Percentiles rank a stretch among this genome's conserved stretches.
phyloP scores from a whole-genome alignment of 2,329 filamentous ascomycete species.

The Ceratocystiopsis sp. region DNA sequence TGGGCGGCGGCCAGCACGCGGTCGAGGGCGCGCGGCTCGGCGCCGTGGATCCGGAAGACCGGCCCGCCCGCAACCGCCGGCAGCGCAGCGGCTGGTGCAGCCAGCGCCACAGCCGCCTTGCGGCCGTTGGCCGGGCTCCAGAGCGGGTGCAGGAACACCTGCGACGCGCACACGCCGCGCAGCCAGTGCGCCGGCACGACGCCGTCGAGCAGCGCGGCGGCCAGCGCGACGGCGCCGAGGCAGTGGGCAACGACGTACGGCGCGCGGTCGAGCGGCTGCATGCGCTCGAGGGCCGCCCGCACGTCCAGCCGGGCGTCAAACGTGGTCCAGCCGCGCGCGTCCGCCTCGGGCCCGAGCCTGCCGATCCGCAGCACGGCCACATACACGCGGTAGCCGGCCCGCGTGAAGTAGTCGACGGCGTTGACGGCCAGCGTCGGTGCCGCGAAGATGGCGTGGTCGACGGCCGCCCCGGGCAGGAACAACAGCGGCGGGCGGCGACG shows the following conservation, averaged over 20 bases:
- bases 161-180: slow-evolving; percentile 37
- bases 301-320: slow-evolving; percentile 44
- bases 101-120: slow-evolving; percentile 33
- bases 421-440: slow-evolving; percentile 47
- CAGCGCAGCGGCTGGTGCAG: slow-evolving; percentile 30
- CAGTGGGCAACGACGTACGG: slow-evolving; percentile 46
- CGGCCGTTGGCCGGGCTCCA: slow-evolving; percentile 38
- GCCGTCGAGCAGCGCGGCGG: slow-evolving; percentile 42
- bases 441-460: slow-evolving; percentile 46
- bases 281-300: slow-evolving; percentile 33
- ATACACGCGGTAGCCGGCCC: slow-evolving; percentile 43
- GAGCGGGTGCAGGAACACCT: slow-evolving; percentile 47
- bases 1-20: slow-evolving; percentile 42
- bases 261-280: slow-evolving; percentile 23
- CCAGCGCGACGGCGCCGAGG: slow-evolving; percentile 43
- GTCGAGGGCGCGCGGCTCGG: slow-evolving; percentile 34
- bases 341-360: slow-evolving; percentile 28
- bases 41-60: slow-evolving; percentile 36
- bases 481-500: slow-evolving; percentile 41
- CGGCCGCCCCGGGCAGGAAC: slow-evolving; percentile 44
- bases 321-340: slow-evolving; percentile 37
- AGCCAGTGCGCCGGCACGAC: slow-evolving; percentile 41
- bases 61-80: slow-evolving; percentile 30
- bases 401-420: slow-evolving; percentile 44
- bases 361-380: slow-evolving; percentile 41